phyloP scores from a whole-genome alignment of 352 stramenopile genomes.

The Globisporangium abappressorium region DNA sequence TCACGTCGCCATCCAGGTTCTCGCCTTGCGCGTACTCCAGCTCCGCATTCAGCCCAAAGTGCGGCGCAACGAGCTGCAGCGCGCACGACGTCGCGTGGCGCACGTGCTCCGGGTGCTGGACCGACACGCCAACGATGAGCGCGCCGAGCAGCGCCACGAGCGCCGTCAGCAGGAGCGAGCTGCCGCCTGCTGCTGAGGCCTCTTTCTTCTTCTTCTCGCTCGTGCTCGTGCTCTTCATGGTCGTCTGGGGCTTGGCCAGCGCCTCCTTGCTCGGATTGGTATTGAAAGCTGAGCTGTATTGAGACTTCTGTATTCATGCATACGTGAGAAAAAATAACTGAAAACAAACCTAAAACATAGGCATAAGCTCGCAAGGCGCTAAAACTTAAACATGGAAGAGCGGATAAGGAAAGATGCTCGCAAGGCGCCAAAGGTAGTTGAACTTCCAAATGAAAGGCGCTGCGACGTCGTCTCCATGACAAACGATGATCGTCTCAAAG shows the following conservation, averaged over 20 bases:
- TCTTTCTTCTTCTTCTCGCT: not conserved
- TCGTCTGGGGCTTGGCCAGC: not conserved
- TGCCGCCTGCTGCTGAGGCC: not conserved
- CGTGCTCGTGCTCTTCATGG: not conserved
- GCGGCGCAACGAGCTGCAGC: conserved; percentile 7
- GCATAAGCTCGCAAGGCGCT: too few species aligned
- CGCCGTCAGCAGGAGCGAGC: not conserved
- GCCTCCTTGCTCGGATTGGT: not conserved
- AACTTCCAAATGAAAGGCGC: too few species aligned
- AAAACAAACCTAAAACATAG: too few species aligned
- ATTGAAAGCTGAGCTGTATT: too few species aligned
- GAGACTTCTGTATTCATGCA: too few species aligned
- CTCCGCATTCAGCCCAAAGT: not conserved
- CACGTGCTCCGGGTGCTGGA: conserved; percentile 4
- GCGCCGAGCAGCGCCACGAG: conserved; percentile 10
- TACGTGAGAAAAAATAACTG: too few species aligned
- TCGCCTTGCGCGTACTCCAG: not conserved
- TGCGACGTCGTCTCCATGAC: too few species aligned
- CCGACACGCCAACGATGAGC: not conserved
- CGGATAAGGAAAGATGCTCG: too few species aligned
- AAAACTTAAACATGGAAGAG: too few species aligned
- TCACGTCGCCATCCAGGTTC: not conserved
- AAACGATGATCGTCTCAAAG: too few species aligned
- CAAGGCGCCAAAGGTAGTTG: too few species aligned
- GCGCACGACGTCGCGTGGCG: conserved; percentile 7